A percentile compares a stretch with the other conserved stretches of the same genome.
Evolutionary conservation across 139 green algal species (phyloP).

Genomic region (Medakamo hakoo): DNA sequence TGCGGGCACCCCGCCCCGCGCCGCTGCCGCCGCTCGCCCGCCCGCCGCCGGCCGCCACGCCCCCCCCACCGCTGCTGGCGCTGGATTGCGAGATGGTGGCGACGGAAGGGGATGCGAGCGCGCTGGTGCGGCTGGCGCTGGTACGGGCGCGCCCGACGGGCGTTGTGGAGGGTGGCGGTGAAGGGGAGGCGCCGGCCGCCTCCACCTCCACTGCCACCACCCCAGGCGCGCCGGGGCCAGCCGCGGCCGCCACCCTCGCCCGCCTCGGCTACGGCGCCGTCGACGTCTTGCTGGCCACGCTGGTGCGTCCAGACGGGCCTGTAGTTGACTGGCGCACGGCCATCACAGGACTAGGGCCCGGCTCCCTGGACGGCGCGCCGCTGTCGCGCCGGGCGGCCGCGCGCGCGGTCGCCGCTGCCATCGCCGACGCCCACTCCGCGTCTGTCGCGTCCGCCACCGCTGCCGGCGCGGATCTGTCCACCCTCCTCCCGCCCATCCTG

Average conservation of each 20-base stretch:
- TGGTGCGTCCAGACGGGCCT: constrained; percentile 19
- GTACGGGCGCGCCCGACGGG: neutral
- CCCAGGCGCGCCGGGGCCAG: no score
- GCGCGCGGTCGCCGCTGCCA: constrained; percentile 10
- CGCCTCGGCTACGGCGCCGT: neutral
- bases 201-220: neutral
- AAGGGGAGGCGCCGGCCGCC: neutral
- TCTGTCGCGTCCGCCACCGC: neutral
- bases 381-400: constrained; percentile 7
- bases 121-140: constrained; percentile 19
- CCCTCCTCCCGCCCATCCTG: no score
- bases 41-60: no score
- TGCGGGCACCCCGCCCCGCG: no score
- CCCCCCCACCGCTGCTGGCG: constrained; percentile 14
- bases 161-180: neutral
- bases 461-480: neutral
- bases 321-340: constrained; percentile 24
- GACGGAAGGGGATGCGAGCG: constrained; percentile 14
- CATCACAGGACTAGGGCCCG: constrained; percentile 22
- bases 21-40: no score
- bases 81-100: constrained; percentile 51
- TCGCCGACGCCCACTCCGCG: constrained; percentile 2
- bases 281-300: neutral
- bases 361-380: neutral
- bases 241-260: no score